Base-by-base conservation (phyloP, 2,329 filamentous ascomycete genomes). In the Pezicula carpinea region DNA sequence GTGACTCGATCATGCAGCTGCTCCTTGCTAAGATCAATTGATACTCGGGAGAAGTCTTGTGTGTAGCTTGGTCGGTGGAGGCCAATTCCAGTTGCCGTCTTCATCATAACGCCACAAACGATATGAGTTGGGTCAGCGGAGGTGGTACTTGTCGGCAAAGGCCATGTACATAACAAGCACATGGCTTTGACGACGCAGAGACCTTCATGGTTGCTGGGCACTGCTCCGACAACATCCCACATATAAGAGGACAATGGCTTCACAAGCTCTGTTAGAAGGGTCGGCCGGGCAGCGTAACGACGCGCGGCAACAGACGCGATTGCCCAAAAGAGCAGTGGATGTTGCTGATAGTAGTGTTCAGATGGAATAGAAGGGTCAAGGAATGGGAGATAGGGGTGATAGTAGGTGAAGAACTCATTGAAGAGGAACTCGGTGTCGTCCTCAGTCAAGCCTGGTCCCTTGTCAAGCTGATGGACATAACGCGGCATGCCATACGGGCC, bases 321-420 rank as follows among this genome's bases (percentile, higher is more conserved):
- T 40, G 86, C 79, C 90, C 90, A 96, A 67, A 95, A 95, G 1
- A 96, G 76, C 13, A 96, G 73, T 4, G 83, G 82, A 43, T 89
- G 86, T 58, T 92, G 85, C 50, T 83, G 77, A 60, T 86, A 86
- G 63, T 88, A 93, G 48, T 82, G 73, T 39, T 93, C 85, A 2
- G 89, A 85, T 0, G 78, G 69, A 54, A 83, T 80, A 8, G 74
- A 63, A 5, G 80, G 74, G 58, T 83, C 85, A 54, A 92, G 76
- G 59, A 92, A 86, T 1, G 87, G 87, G 14, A 92, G 69, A 61
- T 87, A 92, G 1, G 81, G 83, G 63, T 93, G 87, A 63, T 90
- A 92, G 59, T 74, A 80, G 51, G 73, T 70, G 69, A 89, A 92
- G 68, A 85, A 92, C 59, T 88, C 82, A 66, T 76, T 74, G 67